Evolutionary conservation across 2,329 filamentous ascomycete species (phyloP), one percentile per base, ranked within the genome.

Genomic region (Trichoderma lentiforme): DNA sequence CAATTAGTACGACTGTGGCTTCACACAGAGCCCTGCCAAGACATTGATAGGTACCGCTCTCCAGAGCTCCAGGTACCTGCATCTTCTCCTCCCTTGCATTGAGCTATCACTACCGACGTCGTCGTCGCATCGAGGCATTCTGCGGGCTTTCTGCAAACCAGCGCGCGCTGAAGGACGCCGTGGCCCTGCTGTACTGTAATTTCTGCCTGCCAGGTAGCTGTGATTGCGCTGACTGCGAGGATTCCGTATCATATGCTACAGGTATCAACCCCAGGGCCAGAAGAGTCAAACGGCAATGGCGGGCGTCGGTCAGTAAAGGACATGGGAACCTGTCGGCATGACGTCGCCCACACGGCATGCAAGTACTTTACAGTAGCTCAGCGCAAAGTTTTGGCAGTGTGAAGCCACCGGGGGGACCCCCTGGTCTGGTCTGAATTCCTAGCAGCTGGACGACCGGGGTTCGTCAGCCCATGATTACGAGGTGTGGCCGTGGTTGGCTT

Each of bases 391-490:
- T 69, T 62, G 57, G 43, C 66, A 62, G 64, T 32, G 64, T 67
- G 47, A 67, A 57, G 64, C 32, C 64, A 67, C 64, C 32, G n/a
- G 63, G 61, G 62, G 30, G 36, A 5, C 60, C 32, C 63, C 64
- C 47, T 57, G 64, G 47, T 57, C 63, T 51, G 21, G 66, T 8
- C 56, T 51, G 15, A 11, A 61, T 53, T 62, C 66, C 66, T 70
- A 6, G 57, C 36, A 70, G 36, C n/a, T 26, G 57, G 34, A 30
- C 15, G 43, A 24, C 66, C 21, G 26, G 66, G 66, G 39, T 62
- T 21, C 30, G 34, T 70, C 66, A 70, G 66, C 66, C 66, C 66
- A 70, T 51, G 56, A 70, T 70, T 61, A 70, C 66, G 66, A 62
- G 66, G 56, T 62, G 57, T 53, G 26, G 28, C 57, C 57, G 15